Evolutionary conservation across 129 eudicot species (phyloP).

Genomic region (Heracleum sosnowskyi): DNA sequence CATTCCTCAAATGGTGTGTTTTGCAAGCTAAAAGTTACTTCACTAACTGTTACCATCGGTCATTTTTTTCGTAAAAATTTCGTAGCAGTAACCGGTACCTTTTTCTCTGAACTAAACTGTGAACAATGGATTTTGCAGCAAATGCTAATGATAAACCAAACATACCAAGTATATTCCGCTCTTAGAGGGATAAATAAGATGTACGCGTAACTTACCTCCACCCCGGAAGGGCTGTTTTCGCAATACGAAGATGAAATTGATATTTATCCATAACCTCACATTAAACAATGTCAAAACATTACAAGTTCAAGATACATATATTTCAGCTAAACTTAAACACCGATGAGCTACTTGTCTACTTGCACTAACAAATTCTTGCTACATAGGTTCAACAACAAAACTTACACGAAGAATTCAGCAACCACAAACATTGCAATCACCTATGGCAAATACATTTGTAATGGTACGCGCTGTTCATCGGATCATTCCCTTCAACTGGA

Average conservation of each 20-base stretch:
- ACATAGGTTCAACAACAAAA: background rate
- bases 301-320: background rate
- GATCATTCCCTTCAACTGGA: conserved; percentile 93
- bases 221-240: too few relatives aligned
- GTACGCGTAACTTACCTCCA: background rate
- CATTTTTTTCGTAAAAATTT: background rate
- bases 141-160: background rate
- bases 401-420: background rate
- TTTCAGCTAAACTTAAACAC: background rate
- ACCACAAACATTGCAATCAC: conserved; percentile 18
- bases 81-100: background rate
- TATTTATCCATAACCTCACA: background rate
- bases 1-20: background rate
- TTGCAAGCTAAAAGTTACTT: background rate
- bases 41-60: background rate
- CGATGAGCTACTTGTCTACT: conserved; percentile 1
- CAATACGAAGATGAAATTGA: background rate
- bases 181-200: background rate
- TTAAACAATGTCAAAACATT: background rate
- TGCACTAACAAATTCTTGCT: conserved; percentile 4
- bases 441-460: conserved; percentile 94
- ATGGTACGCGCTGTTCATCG: conserved; percentile 79
- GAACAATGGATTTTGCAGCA: background rate
- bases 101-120: background rate
- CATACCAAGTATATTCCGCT: background rate